Conservation (phyloP, 208 protist species). For the Wallacemonas sp. region DNA sequence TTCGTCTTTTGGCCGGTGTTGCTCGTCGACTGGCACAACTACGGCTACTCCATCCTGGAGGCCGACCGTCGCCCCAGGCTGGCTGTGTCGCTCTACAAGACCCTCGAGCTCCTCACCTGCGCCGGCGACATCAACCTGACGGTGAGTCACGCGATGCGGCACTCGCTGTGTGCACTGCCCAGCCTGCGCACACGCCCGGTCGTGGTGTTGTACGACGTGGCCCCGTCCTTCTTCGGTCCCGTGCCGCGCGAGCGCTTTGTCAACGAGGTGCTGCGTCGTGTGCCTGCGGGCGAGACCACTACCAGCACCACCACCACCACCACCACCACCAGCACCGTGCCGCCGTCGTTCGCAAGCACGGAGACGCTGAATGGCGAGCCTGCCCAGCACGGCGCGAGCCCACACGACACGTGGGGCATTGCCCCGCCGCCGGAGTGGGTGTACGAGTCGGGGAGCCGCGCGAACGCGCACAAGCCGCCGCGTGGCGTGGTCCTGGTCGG, state of each 20-base stretch:
- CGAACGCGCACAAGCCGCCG: neutral
- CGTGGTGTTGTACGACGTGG: conserved; percentile 74
- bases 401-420: conserved; percentile 46
- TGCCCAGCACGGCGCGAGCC: no score
- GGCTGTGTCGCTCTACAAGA: conserved; percentile 62
- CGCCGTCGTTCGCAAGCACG: no score
- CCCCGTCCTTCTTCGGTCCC: conserved; percentile 71
- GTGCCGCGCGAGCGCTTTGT: conserved; percentile 46
- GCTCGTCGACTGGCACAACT: conserved; percentile 94
- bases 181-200: conserved; percentile 19
- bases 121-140: conserved; percentile 77
- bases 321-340: no score
- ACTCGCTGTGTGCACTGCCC: conserved; percentile 18
- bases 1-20: conserved; percentile 55
- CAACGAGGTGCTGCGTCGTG: conserved; percentile 48
- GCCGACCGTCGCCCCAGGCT: conserved; percentile 46
- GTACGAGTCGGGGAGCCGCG: conserved; percentile 30
- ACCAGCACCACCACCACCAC: no score
- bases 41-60: conserved; percentile 86
- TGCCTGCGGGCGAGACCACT: no score
- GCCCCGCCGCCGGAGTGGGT: conserved; percentile 68
- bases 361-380: no score
- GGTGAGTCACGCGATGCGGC: conserved; percentile 79
- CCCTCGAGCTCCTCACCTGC: conserved; percentile 67
- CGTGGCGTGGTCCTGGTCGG: conserved; percentile 85